Percentiles rank a stretch among this genome's conserved stretches.
Conservation (phyloP, 139 green algal genomes). For the Astrephomene gubernaculifera region DNA sequence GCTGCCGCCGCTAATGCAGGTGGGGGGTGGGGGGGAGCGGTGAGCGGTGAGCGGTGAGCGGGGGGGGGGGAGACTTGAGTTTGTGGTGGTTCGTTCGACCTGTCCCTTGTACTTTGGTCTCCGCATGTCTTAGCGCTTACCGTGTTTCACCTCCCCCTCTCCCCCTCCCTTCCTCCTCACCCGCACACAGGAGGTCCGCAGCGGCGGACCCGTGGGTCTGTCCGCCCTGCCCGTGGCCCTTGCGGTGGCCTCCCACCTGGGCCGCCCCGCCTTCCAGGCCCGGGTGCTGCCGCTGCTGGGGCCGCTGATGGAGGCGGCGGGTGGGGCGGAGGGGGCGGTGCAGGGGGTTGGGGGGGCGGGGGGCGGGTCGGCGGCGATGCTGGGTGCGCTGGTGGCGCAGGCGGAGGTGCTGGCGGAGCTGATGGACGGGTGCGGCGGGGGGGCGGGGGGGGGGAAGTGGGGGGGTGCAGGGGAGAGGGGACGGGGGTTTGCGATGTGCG, state of each 20-base stretch:
- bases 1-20: conserved; percentile 56
- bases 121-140: too few species aligned
- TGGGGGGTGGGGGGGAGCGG: neutral
- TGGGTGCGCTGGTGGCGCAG: conserved; percentile 17
- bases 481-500: neutral
- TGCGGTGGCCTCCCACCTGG: neutral
- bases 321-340: neutral
- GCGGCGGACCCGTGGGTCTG: neutral
- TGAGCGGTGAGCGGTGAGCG: neutral
- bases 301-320: conserved; percentile 10
- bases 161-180: too few species aligned
- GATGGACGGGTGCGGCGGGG: conserved; percentile 4
- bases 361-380: neutral
- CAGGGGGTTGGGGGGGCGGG: neutral
- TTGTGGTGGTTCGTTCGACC: too few species aligned
- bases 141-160: too few species aligned
- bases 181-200: conserved; percentile 17
- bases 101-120: too few species aligned
- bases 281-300: conserved; percentile 1
- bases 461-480: neutral
- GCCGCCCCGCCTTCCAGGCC: neutral
- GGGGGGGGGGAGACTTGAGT: too few species aligned
- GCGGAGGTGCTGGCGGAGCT: neutral
- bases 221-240: conserved; percentile 4
- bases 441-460: neutral